Evolutionary conservation across 2,329 filamentous ascomycete genomes (phyloP).

Genomic region (Exophiala sp.): DNA sequence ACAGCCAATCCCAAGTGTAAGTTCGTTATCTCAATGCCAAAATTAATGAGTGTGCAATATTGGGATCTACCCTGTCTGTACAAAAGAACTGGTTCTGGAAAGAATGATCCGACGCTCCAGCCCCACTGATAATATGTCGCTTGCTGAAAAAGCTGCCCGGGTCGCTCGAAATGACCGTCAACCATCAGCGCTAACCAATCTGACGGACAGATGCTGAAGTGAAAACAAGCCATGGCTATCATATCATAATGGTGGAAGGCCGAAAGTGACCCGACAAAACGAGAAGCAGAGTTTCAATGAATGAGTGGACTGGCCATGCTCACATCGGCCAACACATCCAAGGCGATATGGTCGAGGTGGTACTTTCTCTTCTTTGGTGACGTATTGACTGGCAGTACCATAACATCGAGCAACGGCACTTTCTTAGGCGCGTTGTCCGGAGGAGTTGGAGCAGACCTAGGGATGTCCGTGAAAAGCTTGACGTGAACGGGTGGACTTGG

Average conservation of each 20-base stretch:
- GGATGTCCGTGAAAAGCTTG: constrained; percentile 11
- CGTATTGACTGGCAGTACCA: constrained; percentile 16
- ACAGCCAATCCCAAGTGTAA: constrained; percentile 54
- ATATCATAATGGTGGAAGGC: constrained; percentile 66
- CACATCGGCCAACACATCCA: constrained; percentile 29
- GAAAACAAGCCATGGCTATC: constrained; percentile 64
- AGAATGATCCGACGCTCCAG: constrained; percentile 11
- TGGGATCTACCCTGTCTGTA: constrained; percentile 15
- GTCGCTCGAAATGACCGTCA: constrained; percentile 12
- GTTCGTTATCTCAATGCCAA: constrained; percentile 12
- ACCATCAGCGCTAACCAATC: constrained; percentile 7
- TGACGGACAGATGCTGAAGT: constrained; percentile 49
- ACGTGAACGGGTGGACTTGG: constrained; percentile 20
- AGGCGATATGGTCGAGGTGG: constrained; percentile 21
- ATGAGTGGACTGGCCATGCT: constrained; percentile 25
- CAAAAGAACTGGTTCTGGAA: constrained; percentile 5
- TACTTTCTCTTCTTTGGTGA: constrained; percentile 27
- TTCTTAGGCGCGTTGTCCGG: constrained; percentile 9
- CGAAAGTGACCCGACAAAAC: constrained; percentile 47
- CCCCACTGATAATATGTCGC: not conserved
- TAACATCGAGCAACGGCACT: constrained; percentile 13
- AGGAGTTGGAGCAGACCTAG: constrained; percentile 11
- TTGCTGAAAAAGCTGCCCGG: not conserved
- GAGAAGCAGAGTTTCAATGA: constrained; percentile 14
- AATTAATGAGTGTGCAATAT: not conserved